phyloP scores from a whole-genome alignment of 371 early-diverging fungal species.

The Blastocladiella emersonii region DNA sequence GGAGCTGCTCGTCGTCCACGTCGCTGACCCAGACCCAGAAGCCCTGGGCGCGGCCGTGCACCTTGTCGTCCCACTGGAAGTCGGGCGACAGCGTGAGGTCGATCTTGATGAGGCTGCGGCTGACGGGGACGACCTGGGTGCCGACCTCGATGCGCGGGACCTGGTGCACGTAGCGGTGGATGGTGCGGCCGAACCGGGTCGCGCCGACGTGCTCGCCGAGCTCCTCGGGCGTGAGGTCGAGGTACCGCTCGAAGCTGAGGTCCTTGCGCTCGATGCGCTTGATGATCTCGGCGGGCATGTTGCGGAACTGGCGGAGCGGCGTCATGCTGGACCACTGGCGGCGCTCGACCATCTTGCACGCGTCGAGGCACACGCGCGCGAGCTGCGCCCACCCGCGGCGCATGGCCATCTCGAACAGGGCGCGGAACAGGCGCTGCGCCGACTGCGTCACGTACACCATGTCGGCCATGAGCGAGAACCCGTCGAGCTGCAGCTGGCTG shows the following conservation, averaged over 20 bases:
- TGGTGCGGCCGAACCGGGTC: constrained; percentile 71
- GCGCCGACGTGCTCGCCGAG: constrained; percentile 80
- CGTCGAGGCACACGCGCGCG: constrained; percentile 64
- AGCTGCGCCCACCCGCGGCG: constrained; percentile 90
- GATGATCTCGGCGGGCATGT: constrained; percentile 68
- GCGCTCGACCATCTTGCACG: constrained; percentile 88
- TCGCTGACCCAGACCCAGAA: constrained; percentile 94
- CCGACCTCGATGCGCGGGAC: constrained; percentile 81
- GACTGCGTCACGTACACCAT: constrained; percentile 94
- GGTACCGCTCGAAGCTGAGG: constrained; percentile 84
- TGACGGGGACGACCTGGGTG: constrained; percentile 85
- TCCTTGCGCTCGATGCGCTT: constrained; percentile 83
- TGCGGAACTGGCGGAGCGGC: constrained; percentile 81
- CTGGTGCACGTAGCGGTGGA: constrained; percentile 77
- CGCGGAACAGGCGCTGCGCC: constrained; percentile 84
- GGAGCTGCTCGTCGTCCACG: constrained; percentile 73
- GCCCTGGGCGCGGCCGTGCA: constrained; percentile 67
- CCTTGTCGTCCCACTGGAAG: constrained; percentile 81
- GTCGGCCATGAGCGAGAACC: constrained; percentile 88
- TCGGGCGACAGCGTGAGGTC: constrained; percentile 85
- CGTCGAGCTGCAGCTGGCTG: constrained; percentile 75
- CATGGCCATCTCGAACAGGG: constrained; percentile 90
- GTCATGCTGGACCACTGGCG: constrained; percentile 87
- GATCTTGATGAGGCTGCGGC: constrained; percentile 72
- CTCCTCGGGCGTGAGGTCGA: constrained; percentile 77